Conservation (phyloP, 345 rosid species). For the Sonneratia alba region DNA sequence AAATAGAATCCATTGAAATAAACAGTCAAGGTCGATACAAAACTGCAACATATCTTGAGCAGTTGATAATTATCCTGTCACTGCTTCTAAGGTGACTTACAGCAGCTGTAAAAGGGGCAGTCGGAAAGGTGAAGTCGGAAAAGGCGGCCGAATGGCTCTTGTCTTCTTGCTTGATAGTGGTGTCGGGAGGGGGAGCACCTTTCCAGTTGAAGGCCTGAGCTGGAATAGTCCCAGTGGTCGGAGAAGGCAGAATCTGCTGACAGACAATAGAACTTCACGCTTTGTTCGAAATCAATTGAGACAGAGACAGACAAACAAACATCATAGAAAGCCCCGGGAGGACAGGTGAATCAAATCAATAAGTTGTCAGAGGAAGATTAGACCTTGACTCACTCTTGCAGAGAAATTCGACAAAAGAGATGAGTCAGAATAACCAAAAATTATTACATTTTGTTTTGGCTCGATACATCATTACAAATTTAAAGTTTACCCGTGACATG, state of each 20-base stretch:
- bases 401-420: background rate
- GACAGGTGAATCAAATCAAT: too few species aligned
- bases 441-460: background rate
- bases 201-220: constrained; percentile 43
- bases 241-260: constrained; percentile 72
- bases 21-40: too few species aligned
- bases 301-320: too few species aligned
- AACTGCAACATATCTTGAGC: too few species aligned
- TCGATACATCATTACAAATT: background rate
- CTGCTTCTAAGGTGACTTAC: background rate
- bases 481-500: background rate
- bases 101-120: constrained; percentile 17
- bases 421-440: background rate
- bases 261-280: background rate
- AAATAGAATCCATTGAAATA: too few species aligned
- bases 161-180: constrained; percentile 26
- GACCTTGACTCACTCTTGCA: too few species aligned
- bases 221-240: constrained; percentile 77
- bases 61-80: too few species aligned
- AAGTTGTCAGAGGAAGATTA: too few species aligned
- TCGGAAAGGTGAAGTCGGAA: constrained; percentile 55
- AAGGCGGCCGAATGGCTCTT: constrained; percentile 23
- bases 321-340: too few species aligned
- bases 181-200: constrained; percentile 13
- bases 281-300: background rate